Percentiles rank a stretch among this genome's conserved stretches.
phyloP scores from a whole-genome alignment of 305 asterid species.

The Fraxinus nigra region DNA sequence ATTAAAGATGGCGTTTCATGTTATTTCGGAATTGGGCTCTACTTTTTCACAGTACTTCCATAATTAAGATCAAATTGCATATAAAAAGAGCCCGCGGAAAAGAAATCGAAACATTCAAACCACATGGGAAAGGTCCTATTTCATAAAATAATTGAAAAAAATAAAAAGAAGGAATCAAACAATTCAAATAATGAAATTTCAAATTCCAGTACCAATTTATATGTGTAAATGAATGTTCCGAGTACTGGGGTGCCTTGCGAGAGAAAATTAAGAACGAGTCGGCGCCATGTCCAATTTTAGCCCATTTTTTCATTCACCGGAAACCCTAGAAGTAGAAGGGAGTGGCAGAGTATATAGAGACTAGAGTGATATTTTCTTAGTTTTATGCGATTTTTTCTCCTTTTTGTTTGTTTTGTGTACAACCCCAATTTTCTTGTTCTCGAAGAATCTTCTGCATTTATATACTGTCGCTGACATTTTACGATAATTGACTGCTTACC shows the following conservation, averaged over 20 bases:
- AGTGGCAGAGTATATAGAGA: neutral
- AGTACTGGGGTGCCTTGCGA: neutral
- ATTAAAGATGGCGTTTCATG: neutral
- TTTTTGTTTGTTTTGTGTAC: neutral
- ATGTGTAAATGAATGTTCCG: neutral
- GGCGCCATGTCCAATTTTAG: neutral
- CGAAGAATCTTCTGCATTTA: conserved; percentile 23
- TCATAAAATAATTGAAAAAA: neutral
- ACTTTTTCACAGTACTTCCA: neutral
- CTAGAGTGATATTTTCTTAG: neutral
- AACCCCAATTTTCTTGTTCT: conserved; percentile 13
- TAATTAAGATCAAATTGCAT: neutral
- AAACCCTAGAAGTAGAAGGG: neutral
- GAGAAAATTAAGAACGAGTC: neutral
- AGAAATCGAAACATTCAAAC: neutral
- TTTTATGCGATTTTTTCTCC: neutral
- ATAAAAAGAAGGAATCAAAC: neutral
- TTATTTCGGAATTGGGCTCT: neutral
- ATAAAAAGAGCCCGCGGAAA: neutral
- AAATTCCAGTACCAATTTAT: neutral
- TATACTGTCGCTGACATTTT: neutral
- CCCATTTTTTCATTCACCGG: neutral
- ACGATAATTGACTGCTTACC: neutral
- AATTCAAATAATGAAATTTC: neutral
- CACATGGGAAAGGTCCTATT: neutral